phyloP scores from a whole-genome alignment of 148 eudicot genomes.

The Dysphania ambrosioides region DNA sequence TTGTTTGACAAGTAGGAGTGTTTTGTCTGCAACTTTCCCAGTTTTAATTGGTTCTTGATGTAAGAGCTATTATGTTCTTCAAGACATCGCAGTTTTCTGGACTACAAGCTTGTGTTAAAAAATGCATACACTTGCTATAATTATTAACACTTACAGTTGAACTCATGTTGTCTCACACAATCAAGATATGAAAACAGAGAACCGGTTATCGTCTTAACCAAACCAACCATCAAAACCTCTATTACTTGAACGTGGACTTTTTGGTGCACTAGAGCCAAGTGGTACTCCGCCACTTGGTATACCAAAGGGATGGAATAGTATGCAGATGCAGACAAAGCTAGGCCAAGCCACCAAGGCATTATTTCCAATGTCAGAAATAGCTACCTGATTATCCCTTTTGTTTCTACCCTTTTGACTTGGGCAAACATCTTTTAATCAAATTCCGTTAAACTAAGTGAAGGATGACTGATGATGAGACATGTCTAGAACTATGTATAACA shows the following conservation, averaged over 20 bases:
- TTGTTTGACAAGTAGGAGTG: too few relatives aligned
- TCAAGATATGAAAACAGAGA: too few relatives aligned
- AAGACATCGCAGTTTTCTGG: neutral
- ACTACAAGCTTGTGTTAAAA: neutral
- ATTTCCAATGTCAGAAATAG: too few relatives aligned
- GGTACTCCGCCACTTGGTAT: too few relatives aligned
- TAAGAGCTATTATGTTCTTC: neutral
- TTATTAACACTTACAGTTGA: neutral
- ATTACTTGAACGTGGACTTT: too few relatives aligned
- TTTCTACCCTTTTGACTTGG: neutral
- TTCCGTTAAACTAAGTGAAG: neutral
- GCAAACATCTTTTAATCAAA: neutral
- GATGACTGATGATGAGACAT: neutral
- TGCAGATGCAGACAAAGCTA: neutral
- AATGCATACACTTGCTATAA: neutral
- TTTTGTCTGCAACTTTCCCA: neutral
- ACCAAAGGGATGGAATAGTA: neutral
- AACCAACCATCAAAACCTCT: too few relatives aligned
- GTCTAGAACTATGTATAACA: constrained; percentile 1
- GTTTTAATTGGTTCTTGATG: neutral
- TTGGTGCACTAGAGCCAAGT: too few relatives aligned
- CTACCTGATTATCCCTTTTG: neutral
- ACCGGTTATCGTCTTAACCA: too few relatives aligned
- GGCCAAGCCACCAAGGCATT: too few relatives aligned
- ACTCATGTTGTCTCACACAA: neutral